phyloP scores from a whole-genome alignment of 2,329 filamentous ascomycete species.

The Fusarium ramigenum region DNA sequence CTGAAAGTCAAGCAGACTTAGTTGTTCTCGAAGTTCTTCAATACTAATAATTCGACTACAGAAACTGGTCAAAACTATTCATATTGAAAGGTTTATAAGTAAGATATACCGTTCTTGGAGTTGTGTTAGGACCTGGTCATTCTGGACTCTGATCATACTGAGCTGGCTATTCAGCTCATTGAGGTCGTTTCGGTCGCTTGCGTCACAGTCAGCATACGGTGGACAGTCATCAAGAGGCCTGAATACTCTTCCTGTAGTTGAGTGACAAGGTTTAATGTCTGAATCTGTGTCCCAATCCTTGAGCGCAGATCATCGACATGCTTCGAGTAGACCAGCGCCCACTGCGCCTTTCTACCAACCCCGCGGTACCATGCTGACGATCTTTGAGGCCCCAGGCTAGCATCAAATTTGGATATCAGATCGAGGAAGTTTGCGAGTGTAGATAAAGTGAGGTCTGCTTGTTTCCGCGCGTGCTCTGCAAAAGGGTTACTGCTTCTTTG shows the following conservation, averaged over 20 bases:
- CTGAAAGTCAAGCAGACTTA: not conserved
- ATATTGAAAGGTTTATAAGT: fast-evolving
- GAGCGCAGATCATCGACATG: not conserved
- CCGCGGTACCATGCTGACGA: not conserved
- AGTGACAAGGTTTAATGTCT: not conserved
- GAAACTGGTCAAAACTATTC: fast-evolving
- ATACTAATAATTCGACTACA: not conserved
- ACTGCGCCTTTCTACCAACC: not conserved
- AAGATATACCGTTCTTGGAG: not conserved
- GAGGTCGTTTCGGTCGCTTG: not conserved
- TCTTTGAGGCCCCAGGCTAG: not conserved
- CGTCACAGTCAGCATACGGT: not conserved
- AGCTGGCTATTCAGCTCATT: not conserved
- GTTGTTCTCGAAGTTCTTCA: not conserved
- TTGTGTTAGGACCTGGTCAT: not conserved
- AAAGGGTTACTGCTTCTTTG: not conserved
- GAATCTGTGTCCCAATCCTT: not conserved
- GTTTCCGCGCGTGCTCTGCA: not conserved
- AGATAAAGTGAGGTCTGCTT: not conserved
- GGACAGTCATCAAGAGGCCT: fast-evolving
- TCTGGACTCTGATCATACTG: not conserved
- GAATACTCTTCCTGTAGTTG: not conserved
- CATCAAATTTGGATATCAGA: not conserved
- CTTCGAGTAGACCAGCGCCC: not conserved
- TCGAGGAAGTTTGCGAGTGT: not conserved